Evolutionary conservation across 495 filamentous ascomycete species (phyloP), one percentile per base, ranked within the genome.

Genomic region (Chlorociboria aeruginascens): DNA sequence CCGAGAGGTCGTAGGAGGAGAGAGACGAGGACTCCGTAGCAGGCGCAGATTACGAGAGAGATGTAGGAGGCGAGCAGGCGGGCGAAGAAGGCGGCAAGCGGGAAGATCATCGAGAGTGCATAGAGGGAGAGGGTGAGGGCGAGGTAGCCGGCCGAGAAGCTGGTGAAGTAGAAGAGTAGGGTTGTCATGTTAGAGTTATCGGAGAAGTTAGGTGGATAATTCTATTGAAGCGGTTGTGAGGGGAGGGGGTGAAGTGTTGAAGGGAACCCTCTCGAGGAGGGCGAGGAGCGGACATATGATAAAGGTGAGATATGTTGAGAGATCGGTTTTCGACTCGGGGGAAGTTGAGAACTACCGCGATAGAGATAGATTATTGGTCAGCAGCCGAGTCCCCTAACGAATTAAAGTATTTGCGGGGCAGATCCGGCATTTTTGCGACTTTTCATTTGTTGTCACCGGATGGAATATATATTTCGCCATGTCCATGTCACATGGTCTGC

Each of bases 11-110:
- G 81, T 32, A 98, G 69, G 36, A 76, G 50, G 46, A 89, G 76
- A 12, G 83, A 86, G 16, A 78, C 80, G 43, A 85, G 30, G 44
- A 87, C 83, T 46, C 93, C 92, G 66, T 90, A 95, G 42, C 65
- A 61, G 8, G 90, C 82, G 66, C 77, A 78, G 17, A 73, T 53
- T 43, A 81, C 31, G 41, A 95, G 66, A 28, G 75, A 73, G 53
- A 81, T 62, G 63, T 89, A 88, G 32, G 79, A 74, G 32, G 83
- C 81, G 43, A 94, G 64, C 39, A 76, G 67, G 51, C 87, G 85
- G 47, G 81, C 86, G 49, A 73, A 71, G 66, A 88, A 95, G 50
- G 71, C 74, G 17, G 75, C 75, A 45, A 66, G 66, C 38, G 70
- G 75, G 11, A 80, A 58, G 46, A 76, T 66, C 37, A 68, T 54